A percentile compares a stretch with the other conserved stretches of the same genome.
phyloP scores from a whole-genome alignment of 2,329 filamentous ascomycete species.

The Botrytis elliptica region DNA sequence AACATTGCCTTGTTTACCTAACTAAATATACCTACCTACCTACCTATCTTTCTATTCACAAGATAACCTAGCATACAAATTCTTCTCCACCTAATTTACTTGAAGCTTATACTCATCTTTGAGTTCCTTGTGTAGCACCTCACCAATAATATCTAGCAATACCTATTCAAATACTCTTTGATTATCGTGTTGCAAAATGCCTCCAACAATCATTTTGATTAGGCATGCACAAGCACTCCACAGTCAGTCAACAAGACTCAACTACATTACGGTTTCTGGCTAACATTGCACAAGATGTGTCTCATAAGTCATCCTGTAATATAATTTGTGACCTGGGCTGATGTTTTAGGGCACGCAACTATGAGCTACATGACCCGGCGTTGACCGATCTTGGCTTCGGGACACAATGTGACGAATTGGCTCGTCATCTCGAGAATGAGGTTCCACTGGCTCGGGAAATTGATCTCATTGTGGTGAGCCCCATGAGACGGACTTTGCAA shows the following conservation, averaged over 20 bases:
- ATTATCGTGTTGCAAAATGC: constrained; percentile 37
- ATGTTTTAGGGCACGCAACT: constrained; percentile 31
- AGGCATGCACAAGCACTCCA: constrained; percentile 45
- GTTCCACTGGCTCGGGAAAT: constrained; percentile 36
- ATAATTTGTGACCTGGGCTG: constrained; percentile 23
- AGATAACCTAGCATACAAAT: neutral
- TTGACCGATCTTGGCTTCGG: constrained; percentile 32
- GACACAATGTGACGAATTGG: constrained; percentile 32
- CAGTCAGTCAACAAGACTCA: constrained; percentile 37
- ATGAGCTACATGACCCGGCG: constrained; percentile 32
- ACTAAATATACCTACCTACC: neutral
- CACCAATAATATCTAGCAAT: neutral
- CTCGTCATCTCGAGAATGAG: constrained; percentile 31
- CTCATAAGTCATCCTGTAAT: constrained; percentile 35
- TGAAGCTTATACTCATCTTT: neutral
- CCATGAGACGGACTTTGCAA: constrained; percentile 38
- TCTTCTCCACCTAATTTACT: neutral
- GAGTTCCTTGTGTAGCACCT: neutral
- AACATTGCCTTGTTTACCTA: neutral
- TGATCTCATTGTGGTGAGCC: constrained; percentile 39
- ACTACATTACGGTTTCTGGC: neutral
- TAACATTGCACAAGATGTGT: constrained; percentile 32
- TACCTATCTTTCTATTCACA: neutral
- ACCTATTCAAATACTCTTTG: neutral
- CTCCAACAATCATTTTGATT: constrained; percentile 44